Percentiles rank a stretch among this genome's conserved stretches.
These are phyloP conservation scores for Ogataea nitratoaversa DNA, from an alignment of 805 yeast genomes.

Conservation along the genomic window DNA sequence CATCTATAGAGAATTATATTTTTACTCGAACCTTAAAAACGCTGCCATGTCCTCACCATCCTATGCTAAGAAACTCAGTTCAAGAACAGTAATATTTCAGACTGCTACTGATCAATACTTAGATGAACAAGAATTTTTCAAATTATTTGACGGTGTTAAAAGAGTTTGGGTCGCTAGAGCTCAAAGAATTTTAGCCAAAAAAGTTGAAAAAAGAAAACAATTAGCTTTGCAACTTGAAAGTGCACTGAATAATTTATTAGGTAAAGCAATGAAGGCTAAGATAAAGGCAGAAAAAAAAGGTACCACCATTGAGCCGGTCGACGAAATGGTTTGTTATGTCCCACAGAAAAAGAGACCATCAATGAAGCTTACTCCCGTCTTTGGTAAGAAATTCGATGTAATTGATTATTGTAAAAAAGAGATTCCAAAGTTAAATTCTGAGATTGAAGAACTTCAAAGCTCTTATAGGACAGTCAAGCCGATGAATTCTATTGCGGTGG, in stretches of 20 bases:
- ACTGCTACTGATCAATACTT: conserved; percentile 73
- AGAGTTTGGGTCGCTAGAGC: conserved; percentile 78
- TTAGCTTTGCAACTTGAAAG: conserved; percentile 62
- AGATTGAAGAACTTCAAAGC: conserved; percentile 52
- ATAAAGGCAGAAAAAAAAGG: conserved; percentile 67
- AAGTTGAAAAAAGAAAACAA: conserved; percentile 54
- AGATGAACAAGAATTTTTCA: conserved; percentile 66
- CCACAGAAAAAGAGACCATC: conserved; percentile 69
- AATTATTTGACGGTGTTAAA: conserved; percentile 78
- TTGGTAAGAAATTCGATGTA: conserved; percentile 62
- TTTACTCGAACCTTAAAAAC: conserved; percentile 70
- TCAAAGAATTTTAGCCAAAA: conserved; percentile 45
- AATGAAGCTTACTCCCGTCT: conserved; percentile 35
- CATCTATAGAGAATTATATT: conserved; percentile 77
- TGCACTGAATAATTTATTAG: conserved; percentile 56
- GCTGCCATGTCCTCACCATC: conserved; percentile 79
- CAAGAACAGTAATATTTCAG: conserved; percentile 81
- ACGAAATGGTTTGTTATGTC: conserved; percentile 52
- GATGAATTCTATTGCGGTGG: conserved; percentile 78
- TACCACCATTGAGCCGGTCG: conserved; percentile 36
- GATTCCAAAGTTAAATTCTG: conserved; percentile 53
- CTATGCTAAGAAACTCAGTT: conserved; percentile 67
- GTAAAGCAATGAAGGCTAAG: conserved; percentile 59
- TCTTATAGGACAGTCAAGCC: conserved; percentile 46
- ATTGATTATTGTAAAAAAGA: conserved; percentile 53